Percentiles rank a stretch among this genome's conserved stretches.
phyloP scores from a whole-genome alignment of 306 rosid species.

The Biancaea sappan region DNA sequence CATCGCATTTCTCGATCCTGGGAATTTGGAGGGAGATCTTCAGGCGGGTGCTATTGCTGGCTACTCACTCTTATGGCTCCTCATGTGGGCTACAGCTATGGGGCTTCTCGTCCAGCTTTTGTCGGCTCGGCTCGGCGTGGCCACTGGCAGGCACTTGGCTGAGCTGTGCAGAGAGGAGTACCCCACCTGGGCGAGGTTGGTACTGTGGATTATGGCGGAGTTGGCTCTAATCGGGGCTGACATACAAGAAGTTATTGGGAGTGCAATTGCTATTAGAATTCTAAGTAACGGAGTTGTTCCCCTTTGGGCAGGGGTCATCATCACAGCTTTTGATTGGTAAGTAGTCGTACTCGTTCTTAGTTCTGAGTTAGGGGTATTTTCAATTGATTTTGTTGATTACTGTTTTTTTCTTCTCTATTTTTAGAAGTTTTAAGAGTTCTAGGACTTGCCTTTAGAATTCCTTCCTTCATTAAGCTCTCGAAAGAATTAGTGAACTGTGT shows the following conservation, averaged over 20 bases:
- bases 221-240: constrained; percentile 91
- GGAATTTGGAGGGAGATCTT: constrained; percentile 91
- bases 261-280: constrained; percentile 91
- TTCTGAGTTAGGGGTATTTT: not conserved
- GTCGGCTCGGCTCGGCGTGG: constrained; percentile 92
- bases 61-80: constrained; percentile 87
- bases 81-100: constrained; percentile 91
- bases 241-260: constrained; percentile 95
- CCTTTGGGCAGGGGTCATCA: constrained; percentile 88
- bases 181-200: constrained; percentile 76
- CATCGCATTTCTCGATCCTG: constrained; percentile 93
- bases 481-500: not conserved
- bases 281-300: constrained; percentile 80
- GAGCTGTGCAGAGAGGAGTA: constrained; percentile 96
- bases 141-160: constrained; percentile 90
- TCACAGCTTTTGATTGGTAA: constrained; percentile 92
- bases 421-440: not conserved
- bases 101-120: constrained; percentile 89
- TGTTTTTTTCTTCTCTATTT: not conserved
- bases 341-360: not conserved
- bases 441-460: constrained; percentile 11
- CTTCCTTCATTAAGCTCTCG: not conserved
- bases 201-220: constrained; percentile 97
- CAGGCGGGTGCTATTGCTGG: constrained; percentile 97
- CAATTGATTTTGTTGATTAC: not conserved